Percentiles rank a stretch among this genome's conserved stretches.
These are phyloP conservation scores for Lipomyces lipofer DNA, from an alignment of 805 yeast species.

Conservation along the genomic window DNA sequence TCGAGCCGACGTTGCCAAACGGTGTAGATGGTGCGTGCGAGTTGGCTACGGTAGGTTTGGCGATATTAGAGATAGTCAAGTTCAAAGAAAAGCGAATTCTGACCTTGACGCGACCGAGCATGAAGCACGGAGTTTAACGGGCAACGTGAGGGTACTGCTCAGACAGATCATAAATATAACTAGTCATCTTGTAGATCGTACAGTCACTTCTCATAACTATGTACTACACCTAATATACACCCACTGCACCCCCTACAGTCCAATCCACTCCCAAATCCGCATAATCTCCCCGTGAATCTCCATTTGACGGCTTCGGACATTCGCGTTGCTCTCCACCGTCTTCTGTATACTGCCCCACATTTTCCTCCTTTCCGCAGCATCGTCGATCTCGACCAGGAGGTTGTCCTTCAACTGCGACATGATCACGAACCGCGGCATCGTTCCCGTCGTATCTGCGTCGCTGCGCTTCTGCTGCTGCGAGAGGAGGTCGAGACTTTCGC, in stretches of 20 bases:
- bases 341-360: conserved; percentile 31
- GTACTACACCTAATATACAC: no score
- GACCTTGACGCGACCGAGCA: no score
- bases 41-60: no score
- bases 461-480: conserved; percentile 29
- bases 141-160: no score
- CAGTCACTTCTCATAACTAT: no score
- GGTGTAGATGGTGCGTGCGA: no score
- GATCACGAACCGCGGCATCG: conserved; percentile 54
- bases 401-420: conserved; percentile 63
- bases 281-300: conserved; percentile 74
- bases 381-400: conserved; percentile 42
- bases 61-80: no score
- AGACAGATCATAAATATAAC: no score
- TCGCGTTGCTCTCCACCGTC: conserved; percentile 30
- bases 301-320: conserved; percentile 34
- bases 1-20: no score
- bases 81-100: no score
- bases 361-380: conserved; percentile 33
- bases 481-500: conserved; percentile 33
- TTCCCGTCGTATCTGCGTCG: conserved; percentile 39
- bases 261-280: conserved; percentile 79
- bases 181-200: no score
- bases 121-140: no score
- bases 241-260: conserved; percentile 6